Conservation (phyloP, 2,329 filamentous ascomycete species). For the Monilinia fructicola region DNA sequence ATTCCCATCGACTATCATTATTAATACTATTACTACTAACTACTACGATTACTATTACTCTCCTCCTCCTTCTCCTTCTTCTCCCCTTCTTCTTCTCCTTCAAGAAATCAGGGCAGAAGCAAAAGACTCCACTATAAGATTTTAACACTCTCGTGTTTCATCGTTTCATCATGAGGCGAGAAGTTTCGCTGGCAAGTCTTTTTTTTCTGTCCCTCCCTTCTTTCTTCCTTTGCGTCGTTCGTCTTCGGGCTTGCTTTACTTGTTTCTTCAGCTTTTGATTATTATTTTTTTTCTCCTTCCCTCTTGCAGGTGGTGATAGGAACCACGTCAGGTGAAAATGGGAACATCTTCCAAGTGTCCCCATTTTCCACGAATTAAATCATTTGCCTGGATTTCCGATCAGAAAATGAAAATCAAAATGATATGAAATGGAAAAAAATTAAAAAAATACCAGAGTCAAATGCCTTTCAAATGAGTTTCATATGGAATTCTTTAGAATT, state of each 20-base stretch:
- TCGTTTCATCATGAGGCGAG: constrained; percentile 20
- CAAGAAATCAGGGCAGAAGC: background rate
- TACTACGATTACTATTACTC: too few species aligned
- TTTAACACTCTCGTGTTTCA: constrained; percentile 13
- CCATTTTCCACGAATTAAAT: constrained; percentile 14
- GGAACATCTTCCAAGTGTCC: background rate
- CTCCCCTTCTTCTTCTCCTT: too few species aligned
- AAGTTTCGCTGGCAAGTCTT: constrained; percentile 18
- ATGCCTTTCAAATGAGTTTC: background rate
- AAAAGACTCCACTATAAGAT: background rate
- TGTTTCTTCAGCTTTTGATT: background rate
- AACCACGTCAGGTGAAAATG: constrained; percentile 25
- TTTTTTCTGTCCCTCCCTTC: background rate
- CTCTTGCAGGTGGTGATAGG: constrained; percentile 1
- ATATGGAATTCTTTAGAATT: background rate
- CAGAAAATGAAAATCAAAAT: background rate
- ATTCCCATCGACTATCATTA: too few species aligned
- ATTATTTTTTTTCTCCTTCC: too few species aligned
- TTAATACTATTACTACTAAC: too few species aligned
- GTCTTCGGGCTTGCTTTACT: background rate
- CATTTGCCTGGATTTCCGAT: background rate
- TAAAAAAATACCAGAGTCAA: background rate
- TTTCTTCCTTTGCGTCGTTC: background rate
- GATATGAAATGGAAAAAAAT: too few species aligned
- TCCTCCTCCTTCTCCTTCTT: too few species aligned